Base-by-base conservation (phyloP, 768 basidiomycete genomes). In the Russula griseocarnosa region DNA sequence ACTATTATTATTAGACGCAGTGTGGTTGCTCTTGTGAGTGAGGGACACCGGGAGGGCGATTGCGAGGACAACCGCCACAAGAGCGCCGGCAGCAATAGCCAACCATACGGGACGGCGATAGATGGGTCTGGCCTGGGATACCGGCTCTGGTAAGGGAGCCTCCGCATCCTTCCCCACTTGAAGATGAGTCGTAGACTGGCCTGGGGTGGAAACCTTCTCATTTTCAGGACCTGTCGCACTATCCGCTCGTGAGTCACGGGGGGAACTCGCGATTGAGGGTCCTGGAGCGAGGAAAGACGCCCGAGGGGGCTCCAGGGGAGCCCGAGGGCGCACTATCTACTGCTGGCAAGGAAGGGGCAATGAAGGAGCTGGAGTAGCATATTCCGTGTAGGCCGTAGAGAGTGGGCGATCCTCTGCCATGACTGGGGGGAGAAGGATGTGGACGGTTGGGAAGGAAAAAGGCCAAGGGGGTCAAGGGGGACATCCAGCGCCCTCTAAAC, bases 341-440 rank as follows among this genome's bases (percentile, higher is more conserved):
- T 18, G 18, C 6, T 16, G 32, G 38, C n/a, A 63, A 20, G 1
- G 67, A 60, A 14, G 61, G 58, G 32, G 38, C 13, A 61, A 20
- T 0, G 67, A 62, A 22, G 61, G 58, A 0, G 59, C 34, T 1
- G 67, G 55, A 24, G 61, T 68, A 24, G 49, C 36, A 30, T 60
- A 68, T 28, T 58, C 59, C 6, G 59, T 38, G 28, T 50, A 24
- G 47, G 55, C 62, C 38, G 38, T 57, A 24, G 68, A 69, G 16
- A 52, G 3, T 0, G 68, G 68, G 34, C 66, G 65, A 40, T 57
- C 65, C 30, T 55, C 53, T 16, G 59, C 60, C 66, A 68, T 68
- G 51, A 42, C 26, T 13, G 49, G 22, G 51, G 51, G 63, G n/a
- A 26, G 53, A 34, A 34, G 6, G 34, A 16, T 34, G 34, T 36